Conservation (phyloP, 106 monocot genomes). For the Phalaenopsis aphrodite region DNA sequence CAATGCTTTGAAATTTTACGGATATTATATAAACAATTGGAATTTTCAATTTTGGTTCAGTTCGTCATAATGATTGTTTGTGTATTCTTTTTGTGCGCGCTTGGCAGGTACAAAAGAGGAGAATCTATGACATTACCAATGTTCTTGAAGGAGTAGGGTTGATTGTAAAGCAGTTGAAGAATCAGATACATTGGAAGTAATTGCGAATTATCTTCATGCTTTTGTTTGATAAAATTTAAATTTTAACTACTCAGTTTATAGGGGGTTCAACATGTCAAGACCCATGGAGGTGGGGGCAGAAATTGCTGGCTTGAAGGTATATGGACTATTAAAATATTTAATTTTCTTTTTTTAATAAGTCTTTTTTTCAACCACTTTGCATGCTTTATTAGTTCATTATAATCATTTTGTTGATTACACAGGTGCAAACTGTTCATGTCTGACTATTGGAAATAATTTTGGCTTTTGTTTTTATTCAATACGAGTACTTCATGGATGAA, state of each 20-base stretch:
- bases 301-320: constrained; percentile 51
- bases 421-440: neutral
- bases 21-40: neutral
- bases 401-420: neutral
- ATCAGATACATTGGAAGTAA: constrained; percentile 90
- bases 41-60: neutral
- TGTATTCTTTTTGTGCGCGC: neutral
- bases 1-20: constrained; percentile 5
- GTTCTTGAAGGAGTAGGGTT: constrained; percentile 93
- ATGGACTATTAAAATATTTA: neutral
- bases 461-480: neutral
- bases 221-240: constrained; percentile 6
- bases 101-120: constrained; percentile 82
- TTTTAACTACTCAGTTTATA: constrained; percentile 16
- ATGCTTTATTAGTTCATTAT: neutral
- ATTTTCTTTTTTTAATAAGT: neutral
- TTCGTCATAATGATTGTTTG: neutral
- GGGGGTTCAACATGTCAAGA: constrained; percentile 68
- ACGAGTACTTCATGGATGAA: neutral
- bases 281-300: constrained; percentile 55
- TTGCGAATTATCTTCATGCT: neutral
- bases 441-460: neutral
- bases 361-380: neutral
- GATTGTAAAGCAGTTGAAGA: constrained; percentile 89
- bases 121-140: constrained; percentile 99